A percentile compares a stretch with the other conserved stretches of the same genome.
Evolutionary conservation across 306 rosid species (phyloP).

Genomic region (Malus sylvestris): DNA sequence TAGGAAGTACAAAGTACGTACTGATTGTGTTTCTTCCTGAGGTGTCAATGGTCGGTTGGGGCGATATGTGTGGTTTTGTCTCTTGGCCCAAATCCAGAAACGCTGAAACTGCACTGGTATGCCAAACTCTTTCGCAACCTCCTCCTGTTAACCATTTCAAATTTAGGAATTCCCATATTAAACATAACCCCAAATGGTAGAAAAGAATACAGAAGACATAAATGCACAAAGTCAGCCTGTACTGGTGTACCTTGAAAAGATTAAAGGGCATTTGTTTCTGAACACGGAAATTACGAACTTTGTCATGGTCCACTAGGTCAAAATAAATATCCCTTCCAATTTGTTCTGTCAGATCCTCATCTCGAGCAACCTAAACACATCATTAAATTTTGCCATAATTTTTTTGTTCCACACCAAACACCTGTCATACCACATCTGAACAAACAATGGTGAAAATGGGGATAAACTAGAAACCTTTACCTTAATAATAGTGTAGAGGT

Average conservation of each 20-base stretch:
- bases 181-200: not conserved
- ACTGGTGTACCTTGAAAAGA: constrained; percentile 58
- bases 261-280: constrained; percentile 55
- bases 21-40: constrained; percentile 80
- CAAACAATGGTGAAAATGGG: not conserved
- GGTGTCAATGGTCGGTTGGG: constrained; percentile 65
- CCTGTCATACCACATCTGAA: not conserved
- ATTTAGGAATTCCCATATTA: not conserved
- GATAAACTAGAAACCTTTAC: constrained; percentile 22
- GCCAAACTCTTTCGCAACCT: constrained; percentile 73
- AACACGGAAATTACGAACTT: constrained; percentile 77
- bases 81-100: constrained; percentile 94
- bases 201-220: not conserved
- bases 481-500: constrained; percentile 76
- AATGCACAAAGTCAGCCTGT: not conserved
- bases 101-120: constrained; percentile 79
- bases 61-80: constrained; percentile 84
- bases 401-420: not conserved
- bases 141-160: constrained; percentile 52
- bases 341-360: constrained; percentile 68
- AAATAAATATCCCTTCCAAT: constrained; percentile 77
- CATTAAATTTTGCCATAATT: not conserved
- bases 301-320: constrained; percentile 94
- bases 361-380: constrained; percentile 69
- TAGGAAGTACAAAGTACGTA: constrained; percentile 13